Percentiles rank a stretch among this genome's conserved stretches.
phyloP scores from a whole-genome alignment of 208 protist species.

The Trypanosoma congolense region DNA sequence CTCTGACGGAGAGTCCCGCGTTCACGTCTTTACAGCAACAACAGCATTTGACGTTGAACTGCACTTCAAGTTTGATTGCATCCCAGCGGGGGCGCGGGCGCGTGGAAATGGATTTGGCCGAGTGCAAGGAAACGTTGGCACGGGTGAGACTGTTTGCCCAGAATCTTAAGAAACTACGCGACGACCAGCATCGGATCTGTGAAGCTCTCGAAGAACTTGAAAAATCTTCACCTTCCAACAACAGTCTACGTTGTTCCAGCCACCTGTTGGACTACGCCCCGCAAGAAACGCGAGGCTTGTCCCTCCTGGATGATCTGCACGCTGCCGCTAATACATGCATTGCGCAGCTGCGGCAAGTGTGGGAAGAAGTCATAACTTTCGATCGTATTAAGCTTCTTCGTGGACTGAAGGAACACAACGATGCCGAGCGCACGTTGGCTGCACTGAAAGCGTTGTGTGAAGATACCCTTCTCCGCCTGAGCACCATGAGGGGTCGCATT shows the following conservation, averaged over 20 bases:
- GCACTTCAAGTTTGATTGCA: background rate
- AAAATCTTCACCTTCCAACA: background rate
- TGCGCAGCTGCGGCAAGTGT: constrained; percentile 16
- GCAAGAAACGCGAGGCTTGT: background rate
- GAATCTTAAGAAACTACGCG: constrained; percentile 13
- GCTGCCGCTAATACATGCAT: background rate
- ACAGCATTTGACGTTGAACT: background rate
- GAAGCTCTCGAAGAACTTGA: constrained; percentile 4
- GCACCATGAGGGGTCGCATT: constrained; percentile 36
- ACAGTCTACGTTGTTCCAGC: background rate
- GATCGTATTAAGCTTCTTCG: background rate
- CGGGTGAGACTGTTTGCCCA: constrained; percentile 12
- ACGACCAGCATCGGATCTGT: background rate
- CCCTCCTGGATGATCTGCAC: background rate
- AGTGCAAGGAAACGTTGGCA: constrained; percentile 9
- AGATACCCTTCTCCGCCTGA: constrained; percentile 23
- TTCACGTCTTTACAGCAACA: constrained; percentile 1
- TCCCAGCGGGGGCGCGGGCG: constrained; percentile 4
- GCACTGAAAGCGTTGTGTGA: constrained; percentile 29
- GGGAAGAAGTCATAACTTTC: background rate
- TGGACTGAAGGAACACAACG: background rate
- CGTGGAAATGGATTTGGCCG: constrained; percentile 15
- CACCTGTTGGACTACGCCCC: background rate
- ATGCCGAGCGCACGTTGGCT: background rate
- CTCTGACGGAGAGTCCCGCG: constrained; percentile 5